Evolutionary conservation across 2,329 filamentous ascomycete genomes (phyloP), one percentile per base, ranked within the genome.

Genomic region (Dactylellina sp.): DNA sequence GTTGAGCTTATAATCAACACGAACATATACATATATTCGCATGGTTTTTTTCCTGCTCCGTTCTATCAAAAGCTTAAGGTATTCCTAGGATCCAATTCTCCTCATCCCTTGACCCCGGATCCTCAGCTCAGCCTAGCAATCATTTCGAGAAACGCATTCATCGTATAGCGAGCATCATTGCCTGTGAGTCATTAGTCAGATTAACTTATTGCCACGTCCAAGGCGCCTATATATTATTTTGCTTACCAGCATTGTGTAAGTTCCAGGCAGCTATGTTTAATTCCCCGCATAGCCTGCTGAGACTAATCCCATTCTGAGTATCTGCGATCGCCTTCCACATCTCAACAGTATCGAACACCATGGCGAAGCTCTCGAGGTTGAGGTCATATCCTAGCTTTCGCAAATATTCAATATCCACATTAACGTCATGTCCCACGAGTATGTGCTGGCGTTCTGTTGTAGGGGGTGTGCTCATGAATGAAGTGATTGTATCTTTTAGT

Each of bases 141-240:
- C 71, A 92, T 85, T 3, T 83, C 86, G 5, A 97, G 80, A 84
- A 95, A 86, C 6, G 88, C 89, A 75, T 89, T 88, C 75, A 96
- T 81, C 0, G 92, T 94, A 79, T 90, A 95, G 0, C 88, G 86
- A 0, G 93, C 92, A 79, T 97, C 93, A 76, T 97, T 97, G 1
- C 93, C 86, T 78, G 14, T 16, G 61, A 16, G 32, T n/a, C 12
- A 39, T 76, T 18, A 76, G 59, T 25, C 60, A 49, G 22, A 35
- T 39, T 46, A 25, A 57, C 4, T 32, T 4, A 32, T 4, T 9
- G 32, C 20, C 49, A 18, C 28, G 24, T 25, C 7, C 20, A n/a
- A 32, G 16, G 3, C 4, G 35, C 44, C n/a, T 16, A 28, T 35
- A 14, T n/a, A n/a, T 18, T 40, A 44, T 22, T 6, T 1, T 35